Evolutionary conservation across 2,329 filamentous ascomycete genomes (phyloP).

Genomic region (Cladophialophora carrionii): DNA sequence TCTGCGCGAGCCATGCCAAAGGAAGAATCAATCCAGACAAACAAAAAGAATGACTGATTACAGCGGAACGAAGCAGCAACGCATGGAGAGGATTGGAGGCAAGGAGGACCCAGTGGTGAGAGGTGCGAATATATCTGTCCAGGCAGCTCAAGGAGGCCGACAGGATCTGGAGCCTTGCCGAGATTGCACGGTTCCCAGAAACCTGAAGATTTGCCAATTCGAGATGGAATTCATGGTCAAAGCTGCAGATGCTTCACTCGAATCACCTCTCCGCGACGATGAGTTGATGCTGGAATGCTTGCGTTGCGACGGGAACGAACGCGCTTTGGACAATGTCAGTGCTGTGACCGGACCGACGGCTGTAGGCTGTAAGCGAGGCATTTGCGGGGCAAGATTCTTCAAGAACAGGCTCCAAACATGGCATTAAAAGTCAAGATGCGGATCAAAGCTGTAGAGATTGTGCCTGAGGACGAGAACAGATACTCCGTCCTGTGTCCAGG

Average conservation of each 20-base stretch:
- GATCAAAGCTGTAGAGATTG: not conserved
- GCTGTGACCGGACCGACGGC: not conserved
- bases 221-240: slow-evolving; percentile 4
- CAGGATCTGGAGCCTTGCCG: slow-evolving; percentile 4
- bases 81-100: not conserved
- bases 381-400: not conserved
- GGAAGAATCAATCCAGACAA: not conserved
- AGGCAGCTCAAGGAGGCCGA: not conserved
- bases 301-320: slow-evolving; percentile 11
- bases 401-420: not conserved
- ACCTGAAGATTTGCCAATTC: slow-evolving; percentile 4
- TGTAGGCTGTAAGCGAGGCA: not conserved
- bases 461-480: not conserved
- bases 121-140: not conserved
- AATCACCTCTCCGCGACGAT: not conserved
- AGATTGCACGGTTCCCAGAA: not conserved
- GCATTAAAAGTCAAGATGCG: not conserved
- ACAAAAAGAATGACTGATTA: not conserved
- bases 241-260: too few relatives aligned
- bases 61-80: not conserved
- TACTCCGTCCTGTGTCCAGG: not conserved
- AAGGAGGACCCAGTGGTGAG: not conserved
- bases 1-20: slow-evolving; percentile 2
- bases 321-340: not conserved
- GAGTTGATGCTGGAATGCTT: slow-evolving; percentile 19